Base-by-base conservation (phyloP, 345 rosid genomes). In the Kandelia obovata region DNA sequence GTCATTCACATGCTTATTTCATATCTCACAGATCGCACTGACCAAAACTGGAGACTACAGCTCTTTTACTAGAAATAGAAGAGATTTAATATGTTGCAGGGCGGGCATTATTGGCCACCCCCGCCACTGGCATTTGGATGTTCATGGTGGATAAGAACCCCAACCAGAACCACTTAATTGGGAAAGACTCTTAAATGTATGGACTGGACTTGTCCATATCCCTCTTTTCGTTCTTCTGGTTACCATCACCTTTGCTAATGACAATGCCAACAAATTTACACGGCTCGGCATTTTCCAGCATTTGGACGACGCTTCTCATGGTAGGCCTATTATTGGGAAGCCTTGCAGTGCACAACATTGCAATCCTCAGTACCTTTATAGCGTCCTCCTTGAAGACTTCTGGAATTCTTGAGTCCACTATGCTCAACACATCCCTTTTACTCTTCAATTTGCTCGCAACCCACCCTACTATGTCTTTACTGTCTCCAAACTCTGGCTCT, bases 271-370 rank as follows among this genome's bases (percentile, higher is more conserved):
- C 74, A 64, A 84, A 57, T 70, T 85, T 83, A 61, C 93, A 85
- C 0, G 97, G 97, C 66, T 86, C 90, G 6, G 89, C 96, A 1
- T 86, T 89, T 78, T 82, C 89, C 7, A 92, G 83, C 97, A 91
- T 89, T 56, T 91, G 97, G 59, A 92, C 96, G 46, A 95, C 96
- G 28, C 79, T 76, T 63, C 92, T 85, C 96, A 92, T 95, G 25
- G 92, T 87, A 2, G 99, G 99, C 64, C 99, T 85, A 43, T 39
- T 58, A 0, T 76, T 72, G 2, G 97, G 92, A 56, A 76, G 71
- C 52, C 78, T 81, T 35, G 83, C 79, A 0, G 99, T 92, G 75
- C 96, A 89, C 20, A 83, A 81, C 37, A 88, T 79, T 27, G 96
- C 96, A 28, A 95, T 82, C 66, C 91, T 85, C 70, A 95, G 26